Evolutionary conservation across 2,329 filamentous ascomycete genomes (phyloP), one percentile per base, ranked within the genome.

Genomic region (Cordyceps fumosorosea): DNA sequence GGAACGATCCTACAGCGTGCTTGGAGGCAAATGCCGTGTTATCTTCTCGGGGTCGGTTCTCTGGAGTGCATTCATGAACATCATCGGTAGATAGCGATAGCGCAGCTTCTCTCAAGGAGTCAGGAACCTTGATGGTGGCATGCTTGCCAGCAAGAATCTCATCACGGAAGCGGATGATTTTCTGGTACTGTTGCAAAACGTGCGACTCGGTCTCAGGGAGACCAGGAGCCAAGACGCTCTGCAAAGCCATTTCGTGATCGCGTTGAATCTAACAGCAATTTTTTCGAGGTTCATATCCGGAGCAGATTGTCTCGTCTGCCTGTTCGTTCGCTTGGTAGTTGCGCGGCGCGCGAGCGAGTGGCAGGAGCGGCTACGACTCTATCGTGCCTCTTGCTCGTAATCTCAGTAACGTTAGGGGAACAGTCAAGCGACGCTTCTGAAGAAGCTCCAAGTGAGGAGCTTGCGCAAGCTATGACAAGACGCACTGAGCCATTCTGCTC

Each of bases 161-260:
- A 78, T 96, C 89, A 75, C 87, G 88, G 75, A 98, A 87, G 68
- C 81, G 84, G 71, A 96, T 74, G 70, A 98, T 89, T 77, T 88
- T 91, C 71, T 89, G 84, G 78, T 91, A 95, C 75, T 93, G 85
- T 58, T 80, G 75, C 56, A 88, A 76, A 70, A 88, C 84, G 69
- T 81, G 78, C 63, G 80, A 72, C 67, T 84, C 81, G 64, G 81
- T 78, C 65, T 80, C 72, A 61, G 77, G 72, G 42, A 72, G 65
- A 55, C 54, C 52, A 69, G 63, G 68, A 76, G 66, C 47, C n/a
- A 32, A 4, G 26, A 67, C 69, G 65, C 67, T 64, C 53, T 26
- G 56, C 37, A 59, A 45, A 62, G 63, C 67, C 69, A 67, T 70
- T 64, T 64, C 63, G 65, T 56, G 24, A 51, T 56, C 26, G 56